Base-by-base conservation (phyloP, 192 early-diverging fungal species). In the Geranomyces variabilis region DNA sequence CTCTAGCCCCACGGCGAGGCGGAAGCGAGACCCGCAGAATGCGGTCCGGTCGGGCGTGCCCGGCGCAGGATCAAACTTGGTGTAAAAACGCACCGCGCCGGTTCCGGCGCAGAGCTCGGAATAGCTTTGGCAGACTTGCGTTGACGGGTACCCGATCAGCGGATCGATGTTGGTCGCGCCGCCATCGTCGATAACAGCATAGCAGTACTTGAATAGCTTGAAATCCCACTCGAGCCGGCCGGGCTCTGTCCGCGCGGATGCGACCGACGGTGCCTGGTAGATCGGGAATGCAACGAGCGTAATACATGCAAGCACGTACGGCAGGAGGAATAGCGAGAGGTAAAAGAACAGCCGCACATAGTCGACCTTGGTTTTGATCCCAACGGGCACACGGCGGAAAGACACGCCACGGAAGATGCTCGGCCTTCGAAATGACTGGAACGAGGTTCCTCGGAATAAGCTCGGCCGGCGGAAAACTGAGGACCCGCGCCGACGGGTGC, bases 271-370 rank as follows among this genome's bases (percentile, higher is more conserved):
- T 12, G 48, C 67, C 28, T 7, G 9, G 26, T 57, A 69, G 51
- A 69, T 48, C 0, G 45, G 26, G 28, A 57, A 30, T 13, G 67
- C 21, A n/a, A 47, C 17, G 22, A 69, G 30, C 19, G 55, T 34
- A 24, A 69, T 29, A 28, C 56, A 21, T 24, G 51, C 29, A 13
- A 69, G 31, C 2, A 53, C 22, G 67, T 69, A 69, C 9, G 67
- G 29, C 14, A 47, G 67, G 67, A 57, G 31, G 36, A 69, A 69
- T 1, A 69, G 67, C 12, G 53, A 69, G 31, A 69, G 48, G 67
- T 69, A 69, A 17, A 69, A 57, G 47, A 69, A 69, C 21, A 69
- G 55, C 28, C 67, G 47, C 22, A 28, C 45, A 17, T 26, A 30
- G 31, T 53, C 24, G 31, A 69, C 55, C 22, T 57, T 53, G 26